Conservation (phyloP, 495 filamentous ascomycete genomes). For the Aspergillus homomorphus region DNA sequence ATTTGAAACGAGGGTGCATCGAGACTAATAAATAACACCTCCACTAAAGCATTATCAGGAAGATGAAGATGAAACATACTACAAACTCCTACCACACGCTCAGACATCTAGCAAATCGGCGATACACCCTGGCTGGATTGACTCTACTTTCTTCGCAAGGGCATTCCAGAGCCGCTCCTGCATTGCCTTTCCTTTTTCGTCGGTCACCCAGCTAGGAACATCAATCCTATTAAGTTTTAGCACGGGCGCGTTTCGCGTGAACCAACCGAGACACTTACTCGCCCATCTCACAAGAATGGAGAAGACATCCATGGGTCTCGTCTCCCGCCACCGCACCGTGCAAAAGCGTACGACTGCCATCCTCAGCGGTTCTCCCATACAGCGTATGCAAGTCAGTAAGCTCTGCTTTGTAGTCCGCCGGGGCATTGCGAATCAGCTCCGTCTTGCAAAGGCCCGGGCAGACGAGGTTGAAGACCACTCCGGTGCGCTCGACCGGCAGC, state of each 20-base stretch:
- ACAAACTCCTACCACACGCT: no score
- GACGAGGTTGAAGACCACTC: conserved; percentile 40
- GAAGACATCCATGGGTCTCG: conserved; percentile 23
- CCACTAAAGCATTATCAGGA: no score
- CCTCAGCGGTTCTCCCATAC: conserved; percentile 26
- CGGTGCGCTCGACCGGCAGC: conserved; percentile 26
- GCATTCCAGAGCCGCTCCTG: conserved; percentile 39
- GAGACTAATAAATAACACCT: no score
- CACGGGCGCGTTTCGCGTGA: neutral
- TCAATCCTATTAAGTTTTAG: neutral
- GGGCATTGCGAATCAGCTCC: conserved; percentile 30
- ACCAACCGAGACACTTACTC: conserved; percentile 20
- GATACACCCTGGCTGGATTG: conserved; percentile 17
- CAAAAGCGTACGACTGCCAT: conserved; percentile 28
- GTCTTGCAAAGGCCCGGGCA: conserved; percentile 45
- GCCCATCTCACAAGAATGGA: conserved; percentile 20
- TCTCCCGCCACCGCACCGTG: conserved; percentile 22
- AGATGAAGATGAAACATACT: no score
- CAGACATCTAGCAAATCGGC: neutral
- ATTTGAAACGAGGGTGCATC: no score
- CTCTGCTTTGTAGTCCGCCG: conserved; percentile 16
- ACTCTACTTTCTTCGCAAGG: conserved; percentile 22
- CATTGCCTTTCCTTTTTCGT: conserved; percentile 34
- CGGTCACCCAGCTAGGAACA: conserved; percentile 24
- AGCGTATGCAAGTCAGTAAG: conserved; percentile 7